Evolutionary conservation across 1,284 basidiomycete genomes (phyloP).

Genomic region (Cryptococcus sp.): DNA sequence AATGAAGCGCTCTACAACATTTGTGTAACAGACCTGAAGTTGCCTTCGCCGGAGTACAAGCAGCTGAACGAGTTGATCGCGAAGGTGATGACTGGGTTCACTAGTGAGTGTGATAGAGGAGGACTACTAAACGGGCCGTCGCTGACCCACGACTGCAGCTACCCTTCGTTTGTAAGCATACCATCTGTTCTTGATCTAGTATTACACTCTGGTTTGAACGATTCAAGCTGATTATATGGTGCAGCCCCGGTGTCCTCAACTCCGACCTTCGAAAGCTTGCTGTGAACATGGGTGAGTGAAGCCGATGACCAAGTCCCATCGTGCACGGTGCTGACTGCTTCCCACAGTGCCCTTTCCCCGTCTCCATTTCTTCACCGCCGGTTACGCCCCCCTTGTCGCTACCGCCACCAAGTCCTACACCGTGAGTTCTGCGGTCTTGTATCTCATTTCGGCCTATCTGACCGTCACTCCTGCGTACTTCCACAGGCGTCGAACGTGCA

Average conservation of each 20-base stretch:
- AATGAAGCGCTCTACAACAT: conserved; percentile 95
- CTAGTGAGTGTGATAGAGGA: conserved; percentile 25
- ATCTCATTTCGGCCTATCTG: conserved; percentile 15
- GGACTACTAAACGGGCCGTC: not conserved
- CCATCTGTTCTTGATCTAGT: too few species aligned
- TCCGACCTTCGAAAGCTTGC: conserved; percentile 90
- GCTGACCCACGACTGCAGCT: conserved; percentile 24
- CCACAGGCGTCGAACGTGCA: conserved; percentile 32
- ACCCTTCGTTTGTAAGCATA: conserved; percentile 40
- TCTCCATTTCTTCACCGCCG: conserved; percentile 86
- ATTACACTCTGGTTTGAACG: not conserved
- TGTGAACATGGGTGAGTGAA: conserved; percentile 65
- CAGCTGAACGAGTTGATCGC: conserved; percentile 70
- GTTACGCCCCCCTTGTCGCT: conserved; percentile 76
- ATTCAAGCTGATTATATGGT: not conserved
- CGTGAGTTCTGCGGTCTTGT: too few species aligned
- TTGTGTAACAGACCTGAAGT: conserved; percentile 68
- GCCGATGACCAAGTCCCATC: not conserved
- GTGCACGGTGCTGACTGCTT: conserved; percentile 4
- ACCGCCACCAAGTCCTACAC: conserved; percentile 61
- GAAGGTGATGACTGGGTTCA: conserved; percentile 50
- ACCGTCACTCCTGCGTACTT: not conserved
- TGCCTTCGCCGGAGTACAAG: conserved; percentile 65
- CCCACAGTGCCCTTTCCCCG: conserved; percentile 77
- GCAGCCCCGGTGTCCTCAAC: conserved; percentile 85